A percentile compares a stretch with the other conserved stretches of the same genome.
These are phyloP conservation scores for Talaromyces nanjingensis DNA, from an alignment of 495 filamentous ascomycete species.

Conservation along the genomic window DNA sequence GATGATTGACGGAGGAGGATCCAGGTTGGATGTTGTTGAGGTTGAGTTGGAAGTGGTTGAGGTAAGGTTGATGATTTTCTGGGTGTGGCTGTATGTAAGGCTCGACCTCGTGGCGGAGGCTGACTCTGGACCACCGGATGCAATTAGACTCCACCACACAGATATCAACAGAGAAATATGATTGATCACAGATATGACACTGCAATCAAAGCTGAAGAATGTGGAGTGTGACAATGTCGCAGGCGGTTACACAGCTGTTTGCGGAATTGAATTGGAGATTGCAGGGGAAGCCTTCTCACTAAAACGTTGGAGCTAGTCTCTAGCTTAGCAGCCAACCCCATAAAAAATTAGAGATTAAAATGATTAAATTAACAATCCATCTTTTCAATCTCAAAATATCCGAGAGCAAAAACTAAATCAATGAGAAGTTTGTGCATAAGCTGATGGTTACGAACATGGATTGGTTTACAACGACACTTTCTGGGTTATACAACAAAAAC, in stretches of 20 bases:
- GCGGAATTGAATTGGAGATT: background rate
- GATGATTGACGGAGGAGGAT: background rate
- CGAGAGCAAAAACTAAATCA: too few species aligned
- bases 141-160: background rate
- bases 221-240: background rate
- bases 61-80: background rate
- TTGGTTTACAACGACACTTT: too few species aligned
- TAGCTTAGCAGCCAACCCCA: background rate
- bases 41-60: too few species aligned
- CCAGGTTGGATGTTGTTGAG: conserved; percentile 7
- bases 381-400: background rate
- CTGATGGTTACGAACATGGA: too few species aligned
- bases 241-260: background rate
- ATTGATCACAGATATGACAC: background rate
- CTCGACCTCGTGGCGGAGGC: background rate
- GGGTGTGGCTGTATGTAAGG: background rate
- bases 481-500: too few species aligned
- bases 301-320: background rate
- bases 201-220: background rate
- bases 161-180: background rate
- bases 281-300: background rate
- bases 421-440: too few species aligned
- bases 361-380: background rate
- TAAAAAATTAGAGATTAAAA: background rate
- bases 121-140: background rate